These are phyloP conservation scores for Beauveria asiatica DNA, from an alignment of 2,329 filamentous ascomycete genomes.

Conservation along the genomic window DNA sequence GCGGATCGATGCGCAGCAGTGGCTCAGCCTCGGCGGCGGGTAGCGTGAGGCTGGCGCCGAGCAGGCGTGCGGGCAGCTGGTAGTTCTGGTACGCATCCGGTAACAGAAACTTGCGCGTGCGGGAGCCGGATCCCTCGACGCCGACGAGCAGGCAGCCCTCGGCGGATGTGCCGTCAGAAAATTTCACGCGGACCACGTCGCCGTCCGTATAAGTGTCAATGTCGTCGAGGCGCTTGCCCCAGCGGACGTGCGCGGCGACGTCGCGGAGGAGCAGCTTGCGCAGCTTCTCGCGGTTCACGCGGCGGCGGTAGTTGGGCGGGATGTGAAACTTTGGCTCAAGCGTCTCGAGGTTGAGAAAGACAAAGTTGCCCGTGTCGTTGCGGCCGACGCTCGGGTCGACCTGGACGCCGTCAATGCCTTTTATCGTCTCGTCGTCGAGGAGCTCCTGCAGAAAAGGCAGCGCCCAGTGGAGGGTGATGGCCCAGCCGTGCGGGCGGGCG, in stretches of 20 bases:
- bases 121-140: conserved; percentile 32
- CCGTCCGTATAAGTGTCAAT: conserved; percentile 17
- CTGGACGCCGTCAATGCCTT: conserved; percentile 19
- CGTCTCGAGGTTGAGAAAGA: conserved; percentile 32
- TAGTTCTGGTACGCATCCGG: conserved; percentile 24
- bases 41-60: conserved; percentile 30
- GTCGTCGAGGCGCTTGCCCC: conserved; percentile 23
- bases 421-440: conserved; percentile 17
- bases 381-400: conserved; percentile 29
- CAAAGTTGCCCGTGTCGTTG: conserved; percentile 29
- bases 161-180: conserved; percentile 24
- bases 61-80: conserved; percentile 28
- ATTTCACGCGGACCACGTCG: conserved; percentile 19
- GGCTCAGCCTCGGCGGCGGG: conserved; percentile 28
- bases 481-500: conserved; percentile 42
- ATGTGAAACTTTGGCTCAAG: conserved; percentile 30
- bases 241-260: conserved; percentile 22
- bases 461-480: conserved; percentile 52
- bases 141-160: conserved; percentile 30
- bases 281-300: conserved; percentile 28
- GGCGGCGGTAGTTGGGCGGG: conserved; percentile 26
- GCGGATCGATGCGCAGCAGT: conserved; percentile 40
- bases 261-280: conserved; percentile 22
- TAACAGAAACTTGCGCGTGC: conserved; percentile 25
- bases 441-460: conserved; percentile 25